Conservation (phyloP, 345 rosid species). For the Citrus glauca region DNA sequence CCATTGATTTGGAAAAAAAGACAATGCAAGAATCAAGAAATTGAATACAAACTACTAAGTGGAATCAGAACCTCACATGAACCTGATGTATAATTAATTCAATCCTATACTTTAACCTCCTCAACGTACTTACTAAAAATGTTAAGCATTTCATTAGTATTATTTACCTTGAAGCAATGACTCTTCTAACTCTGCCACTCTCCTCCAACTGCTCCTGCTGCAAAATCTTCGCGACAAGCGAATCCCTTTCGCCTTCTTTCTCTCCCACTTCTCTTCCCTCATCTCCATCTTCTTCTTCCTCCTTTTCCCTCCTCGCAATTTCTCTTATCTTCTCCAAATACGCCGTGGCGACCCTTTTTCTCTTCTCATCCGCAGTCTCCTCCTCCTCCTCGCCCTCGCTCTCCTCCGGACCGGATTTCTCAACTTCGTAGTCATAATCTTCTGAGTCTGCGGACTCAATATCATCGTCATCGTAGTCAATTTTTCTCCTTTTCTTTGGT, state of each 20-base stretch:
- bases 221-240: constrained; percentile 56
- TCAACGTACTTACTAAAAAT: not conserved
- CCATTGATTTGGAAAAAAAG: not conserved
- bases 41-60: not conserved
- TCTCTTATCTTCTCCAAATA: constrained; percentile 40
- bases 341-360: constrained; percentile 60
- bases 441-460: constrained; percentile 64
- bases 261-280: constrained; percentile 41
- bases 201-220: constrained; percentile 88
- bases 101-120: not conserved
- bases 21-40: not conserved
- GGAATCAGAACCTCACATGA: not conserved
- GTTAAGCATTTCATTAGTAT: not conserved
- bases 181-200: constrained; percentile 73
- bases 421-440: constrained; percentile 33
- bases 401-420: constrained; percentile 13
- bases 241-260: constrained; percentile 56
- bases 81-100: not conserved
- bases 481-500: constrained; percentile 47
- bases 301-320: constrained; percentile 36
- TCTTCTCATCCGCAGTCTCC: constrained; percentile 77
- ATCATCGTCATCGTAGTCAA: constrained; percentile 39
- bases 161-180: constrained; percentile 66
- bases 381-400: constrained; percentile 27
- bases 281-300: constrained; percentile 32